These are phyloP conservation scores for Alternaria arbusti DNA, from an alignment of 2,329 filamentous ascomycete genomes.

Conservation along the genomic window DNA sequence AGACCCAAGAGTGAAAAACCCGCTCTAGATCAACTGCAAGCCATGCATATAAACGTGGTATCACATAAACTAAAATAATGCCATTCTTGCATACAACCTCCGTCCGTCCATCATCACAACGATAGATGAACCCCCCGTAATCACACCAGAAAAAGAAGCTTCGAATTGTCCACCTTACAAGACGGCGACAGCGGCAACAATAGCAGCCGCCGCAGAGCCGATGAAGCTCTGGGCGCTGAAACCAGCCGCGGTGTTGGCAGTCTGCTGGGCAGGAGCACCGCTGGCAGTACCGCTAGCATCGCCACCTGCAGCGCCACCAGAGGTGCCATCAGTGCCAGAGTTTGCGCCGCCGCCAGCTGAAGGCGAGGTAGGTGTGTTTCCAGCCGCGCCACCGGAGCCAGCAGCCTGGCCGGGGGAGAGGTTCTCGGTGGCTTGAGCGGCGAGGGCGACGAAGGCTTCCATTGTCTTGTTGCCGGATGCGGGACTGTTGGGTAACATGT, in stretches of 20 bases:
- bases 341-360: conserved; percentile 10
- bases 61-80: background rate
- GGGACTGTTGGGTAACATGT: conserved; percentile 27
- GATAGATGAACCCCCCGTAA: background rate
- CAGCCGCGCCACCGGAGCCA: conserved; percentile 20
- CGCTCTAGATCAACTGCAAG: background rate
- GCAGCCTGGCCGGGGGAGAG: conserved; percentile 49
- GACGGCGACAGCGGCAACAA: conserved; percentile 30
- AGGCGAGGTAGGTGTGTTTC: conserved; percentile 13
- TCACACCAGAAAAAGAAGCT: background rate
- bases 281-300: conserved; percentile 17
- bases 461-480: conserved; percentile 46
- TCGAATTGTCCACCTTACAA: conserved; percentile 22
- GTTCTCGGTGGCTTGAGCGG: conserved; percentile 49
- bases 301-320: conserved; percentile 8
- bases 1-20: background rate
- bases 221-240: conserved; percentile 32
- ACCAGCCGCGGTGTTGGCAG: conserved; percentile 31
- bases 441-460: conserved; percentile 43
- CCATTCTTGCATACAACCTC: background rate
- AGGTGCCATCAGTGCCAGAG: conserved; percentile 7
- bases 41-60: background rate
- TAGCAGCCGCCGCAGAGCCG: conserved; percentile 31
- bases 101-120: background rate
- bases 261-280: conserved; percentile 30